Conservation (phyloP, 352 stramenopile species). For the Globisporangium cederbergense region DNA sequence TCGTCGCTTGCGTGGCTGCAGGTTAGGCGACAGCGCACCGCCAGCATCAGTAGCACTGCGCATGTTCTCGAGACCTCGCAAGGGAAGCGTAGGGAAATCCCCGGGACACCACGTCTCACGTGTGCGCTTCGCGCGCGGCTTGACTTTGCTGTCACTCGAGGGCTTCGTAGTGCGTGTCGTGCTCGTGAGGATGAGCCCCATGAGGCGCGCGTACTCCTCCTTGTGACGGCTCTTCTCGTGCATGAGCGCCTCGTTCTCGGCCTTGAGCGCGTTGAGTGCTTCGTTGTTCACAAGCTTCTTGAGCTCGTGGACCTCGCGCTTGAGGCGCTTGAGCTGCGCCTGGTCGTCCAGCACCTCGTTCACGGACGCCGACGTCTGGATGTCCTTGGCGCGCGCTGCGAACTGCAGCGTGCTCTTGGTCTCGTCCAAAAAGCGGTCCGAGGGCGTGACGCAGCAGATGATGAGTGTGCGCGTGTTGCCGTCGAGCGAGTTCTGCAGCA, state of each 20-base stretch:
- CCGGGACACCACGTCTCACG: constrained; percentile 75
- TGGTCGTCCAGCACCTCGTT: constrained; percentile 93
- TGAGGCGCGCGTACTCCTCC: constrained; percentile 52
- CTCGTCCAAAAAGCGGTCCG: constrained; percentile 73
- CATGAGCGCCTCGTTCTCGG: constrained; percentile 67
- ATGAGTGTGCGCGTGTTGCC: constrained; percentile 92
- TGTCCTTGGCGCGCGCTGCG: constrained; percentile 89
- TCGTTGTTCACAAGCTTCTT: constrained; percentile 60
- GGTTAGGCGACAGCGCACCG: constrained; percentile 23
- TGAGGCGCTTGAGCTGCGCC: constrained; percentile 63
- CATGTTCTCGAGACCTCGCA: constrained; percentile 13
- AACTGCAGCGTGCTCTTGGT: constrained; percentile 92
- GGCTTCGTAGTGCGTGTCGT: constrained; percentile 28
- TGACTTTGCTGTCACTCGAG: constrained; percentile 20
- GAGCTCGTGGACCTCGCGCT: constrained; percentile 67
- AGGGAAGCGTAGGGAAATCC: constrained; percentile 35
- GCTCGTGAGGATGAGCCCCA: constrained; percentile 59
- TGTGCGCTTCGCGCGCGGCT: constrained; percentile 36
- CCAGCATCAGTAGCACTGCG: not conserved
- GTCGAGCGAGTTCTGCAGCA: constrained; percentile 89
- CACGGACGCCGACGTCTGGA: constrained; percentile 75
- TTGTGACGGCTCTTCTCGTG: constrained; percentile 56
- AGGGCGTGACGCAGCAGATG: constrained; percentile 78
- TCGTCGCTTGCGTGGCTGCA: constrained; percentile 28
- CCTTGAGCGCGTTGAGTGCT: constrained; percentile 51